Evolutionary conservation across 441 rosid species (phyloP), one percentile per base, ranked within the genome.

Genomic region (Flueggea neowawraea): DNA sequence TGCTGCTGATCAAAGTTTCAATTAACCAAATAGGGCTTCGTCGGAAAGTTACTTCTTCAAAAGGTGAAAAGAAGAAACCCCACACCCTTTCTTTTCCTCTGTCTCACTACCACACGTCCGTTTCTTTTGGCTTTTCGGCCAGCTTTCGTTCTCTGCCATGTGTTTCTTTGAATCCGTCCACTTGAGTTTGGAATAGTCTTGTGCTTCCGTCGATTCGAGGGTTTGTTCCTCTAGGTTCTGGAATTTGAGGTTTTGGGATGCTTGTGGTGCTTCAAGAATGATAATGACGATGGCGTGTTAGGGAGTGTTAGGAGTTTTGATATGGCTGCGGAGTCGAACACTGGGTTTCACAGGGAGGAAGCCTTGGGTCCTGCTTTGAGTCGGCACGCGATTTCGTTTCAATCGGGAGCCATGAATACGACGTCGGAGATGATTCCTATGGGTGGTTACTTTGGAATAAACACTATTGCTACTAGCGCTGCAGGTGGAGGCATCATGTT

Each of bases 251-350:
- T 22, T 22, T 22, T 22, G 28, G 28, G 28, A 22, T 22, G 28
- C 1, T 22, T 22, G 28, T 22, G 28, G 28, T 22, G 28, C 28
- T 22, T 22, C 28, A 22, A 22, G 28, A 22, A 22, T 22, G 28
- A 22, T 22, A 2, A 22, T 22, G 28, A 22, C 28, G n/a, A n/a
- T n/a, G n/a, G n/a, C n/a, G 28, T 22, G 28, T 22, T 22, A 22
- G 28, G 28, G 28, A 2, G 28, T 22, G 28, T 22, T 55, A 28
- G 0, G 2, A n/a, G 2, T 8, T 43, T 22, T 22, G 17, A 5
- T 67, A 85, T 89, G 96, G 85, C 90, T 17, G 82, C 87, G 32
- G 86, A 79, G 67, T 82, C 89, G 10, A 79, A 80, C 65, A 49
- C 75, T 31, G 82, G 84, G 69, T 74, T 86, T 69, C 72, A 65